Conservation (phyloP, 2,329 filamentous ascomycete genomes). For the Xylariaceae sp. region DNA sequence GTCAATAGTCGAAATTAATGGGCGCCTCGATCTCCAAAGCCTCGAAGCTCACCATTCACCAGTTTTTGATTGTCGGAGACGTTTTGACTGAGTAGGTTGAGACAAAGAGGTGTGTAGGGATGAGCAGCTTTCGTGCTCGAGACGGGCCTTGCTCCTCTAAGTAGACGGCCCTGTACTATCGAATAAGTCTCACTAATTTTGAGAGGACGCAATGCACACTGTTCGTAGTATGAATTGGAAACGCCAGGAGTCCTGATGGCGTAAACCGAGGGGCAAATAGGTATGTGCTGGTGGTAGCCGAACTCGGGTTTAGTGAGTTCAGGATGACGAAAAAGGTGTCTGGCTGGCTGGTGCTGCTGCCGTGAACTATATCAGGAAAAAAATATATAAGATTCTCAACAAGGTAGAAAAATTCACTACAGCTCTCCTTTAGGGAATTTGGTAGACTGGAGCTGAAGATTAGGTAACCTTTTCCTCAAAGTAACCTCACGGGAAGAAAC, state of each 20-base stretch:
- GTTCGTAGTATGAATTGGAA: no score
- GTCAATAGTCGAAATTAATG: not conserved
- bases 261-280: not conserved
- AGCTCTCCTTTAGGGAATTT: not conserved
- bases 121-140: not conserved
- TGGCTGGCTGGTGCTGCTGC: not conserved
- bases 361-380: not conserved
- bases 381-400: not conserved
- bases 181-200: not conserved
- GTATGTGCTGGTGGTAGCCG: not conserved
- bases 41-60: not conserved
- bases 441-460: constrained; percentile 2
- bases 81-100: not conserved
- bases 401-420: not conserved
- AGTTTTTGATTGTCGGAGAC: not conserved
- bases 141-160: not conserved
- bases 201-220: not conserved
- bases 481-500: constrained; percentile 15
- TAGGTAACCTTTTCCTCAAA: constrained; percentile 6
- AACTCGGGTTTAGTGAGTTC: constrained; percentile 1
- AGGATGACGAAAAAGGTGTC: not conserved
- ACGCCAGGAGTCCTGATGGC: no score
- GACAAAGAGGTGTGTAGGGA: constrained; percentile 4
- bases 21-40: not conserved
- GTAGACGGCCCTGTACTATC: not conserved